A percentile compares a stretch with the other conserved stretches of the same genome.
These are phyloP conservation scores for Mycena amicta DNA, from an alignment of 768 basidiomycete species.

Conservation along the genomic window DNA sequence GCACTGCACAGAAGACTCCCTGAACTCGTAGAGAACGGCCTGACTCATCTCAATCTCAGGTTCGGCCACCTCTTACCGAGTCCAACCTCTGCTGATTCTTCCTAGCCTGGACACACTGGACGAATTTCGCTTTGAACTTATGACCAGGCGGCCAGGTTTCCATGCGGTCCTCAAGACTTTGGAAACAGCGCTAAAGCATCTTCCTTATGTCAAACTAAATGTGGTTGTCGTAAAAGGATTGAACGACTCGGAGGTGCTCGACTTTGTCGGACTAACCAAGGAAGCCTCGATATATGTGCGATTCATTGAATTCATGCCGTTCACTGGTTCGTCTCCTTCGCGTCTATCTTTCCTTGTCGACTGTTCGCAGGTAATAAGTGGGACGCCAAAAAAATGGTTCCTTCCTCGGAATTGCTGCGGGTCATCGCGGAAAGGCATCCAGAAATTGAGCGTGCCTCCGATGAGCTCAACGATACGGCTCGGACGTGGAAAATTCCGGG, in stretches of 20 bases:
- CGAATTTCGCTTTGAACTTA: slow-evolving; percentile 85
- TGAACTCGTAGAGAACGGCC: slow-evolving; percentile 64
- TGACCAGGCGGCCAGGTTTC: slow-evolving; percentile 79
- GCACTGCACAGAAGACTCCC: slow-evolving; percentile 75
- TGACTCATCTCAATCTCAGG: slow-evolving; percentile 78
- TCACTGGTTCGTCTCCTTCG: slow-evolving; percentile 58
- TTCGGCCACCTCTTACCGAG: slow-evolving; percentile 24
- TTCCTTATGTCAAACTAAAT: slow-evolving; percentile 74
- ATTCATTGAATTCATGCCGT: slow-evolving; percentile 96
- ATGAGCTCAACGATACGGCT: slow-evolving; percentile 79
- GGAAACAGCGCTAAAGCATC: slow-evolving; percentile 57
- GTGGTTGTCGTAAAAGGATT: slow-evolving; percentile 81
- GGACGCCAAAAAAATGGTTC: slow-evolving; percentile 81
- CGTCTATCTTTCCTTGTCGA: slow-evolving; percentile 2
- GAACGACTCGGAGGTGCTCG: slow-evolving; percentile 78
- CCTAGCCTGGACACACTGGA: slow-evolving; percentile 77
- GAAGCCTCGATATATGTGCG: slow-evolving; percentile 67
- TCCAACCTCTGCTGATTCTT: neutral
- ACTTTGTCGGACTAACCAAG: slow-evolving; percentile 79
- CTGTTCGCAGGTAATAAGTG: slow-evolving; percentile 73
- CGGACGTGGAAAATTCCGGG: slow-evolving; percentile 77
- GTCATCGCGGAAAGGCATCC: slow-evolving; percentile 53
- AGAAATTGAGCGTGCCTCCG: slow-evolving; percentile 55
- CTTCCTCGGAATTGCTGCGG: slow-evolving; percentile 65
- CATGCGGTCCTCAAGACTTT: slow-evolving; percentile 73